phyloP scores from a whole-genome alignment of 345 rosid genomes.

The Euphorbia peplus region DNA sequence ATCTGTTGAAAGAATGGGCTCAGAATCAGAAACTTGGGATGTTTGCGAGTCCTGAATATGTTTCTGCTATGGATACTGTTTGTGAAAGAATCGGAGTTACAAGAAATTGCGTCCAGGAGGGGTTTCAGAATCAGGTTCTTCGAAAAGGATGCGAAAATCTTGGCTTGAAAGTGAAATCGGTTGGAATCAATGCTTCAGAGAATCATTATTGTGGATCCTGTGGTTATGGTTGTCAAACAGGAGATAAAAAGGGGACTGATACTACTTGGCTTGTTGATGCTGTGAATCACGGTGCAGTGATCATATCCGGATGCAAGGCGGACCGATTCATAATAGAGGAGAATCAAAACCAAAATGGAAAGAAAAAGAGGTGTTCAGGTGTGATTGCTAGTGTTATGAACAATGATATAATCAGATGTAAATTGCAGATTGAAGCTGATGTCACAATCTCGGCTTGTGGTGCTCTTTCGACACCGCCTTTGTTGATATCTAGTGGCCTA shows the following conservation, averaged over 20 bases:
- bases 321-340: slow-evolving; percentile 53
- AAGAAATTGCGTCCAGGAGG: slow-evolving; percentile 45
- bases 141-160: slow-evolving; percentile 75
- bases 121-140: slow-evolving; percentile 74
- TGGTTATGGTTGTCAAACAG: slow-evolving; percentile 68
- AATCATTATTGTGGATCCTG: slow-evolving; percentile 83
- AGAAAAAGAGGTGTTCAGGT: slow-evolving; percentile 67
- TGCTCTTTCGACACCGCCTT: slow-evolving; percentile 72
- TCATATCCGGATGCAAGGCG: slow-evolving; percentile 80
- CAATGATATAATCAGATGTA: slow-evolving; percentile 30
- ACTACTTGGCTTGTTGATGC: slow-evolving; percentile 86
- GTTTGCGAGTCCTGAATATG: slow-evolving; percentile 47
- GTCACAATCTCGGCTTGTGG: slow-evolving; percentile 82
- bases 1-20: slow-evolving; percentile 72
- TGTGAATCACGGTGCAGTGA: slow-evolving; percentile 56
- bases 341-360: slow-evolving; percentile 28
- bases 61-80: slow-evolving; percentile 63
- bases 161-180: slow-evolving; percentile 46
- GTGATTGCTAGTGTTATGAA: slow-evolving; percentile 47
- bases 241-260: slow-evolving; percentile 86
- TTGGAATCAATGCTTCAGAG: slow-evolving; percentile 69
- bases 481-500: slow-evolving; percentile 76
- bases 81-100: slow-evolving; percentile 72
- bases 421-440: slow-evolving; percentile 63
- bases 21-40: slow-evolving; percentile 41